phyloP scores from a whole-genome alignment of 805 yeast species.

The Candida verbasci region DNA sequence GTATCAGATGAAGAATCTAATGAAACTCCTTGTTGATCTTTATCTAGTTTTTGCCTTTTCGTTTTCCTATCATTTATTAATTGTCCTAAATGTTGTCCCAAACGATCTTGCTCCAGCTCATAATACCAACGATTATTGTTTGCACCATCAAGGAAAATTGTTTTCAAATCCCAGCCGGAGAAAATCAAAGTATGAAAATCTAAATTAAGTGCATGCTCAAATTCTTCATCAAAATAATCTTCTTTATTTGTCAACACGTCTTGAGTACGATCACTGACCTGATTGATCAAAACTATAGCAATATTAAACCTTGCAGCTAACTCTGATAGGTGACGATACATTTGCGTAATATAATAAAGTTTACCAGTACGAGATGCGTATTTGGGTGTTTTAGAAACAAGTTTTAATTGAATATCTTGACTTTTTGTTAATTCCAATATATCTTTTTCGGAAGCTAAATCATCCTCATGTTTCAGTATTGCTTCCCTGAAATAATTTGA shows the following conservation, averaged over 20 bases:
- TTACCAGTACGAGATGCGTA: conserved; percentile 34
- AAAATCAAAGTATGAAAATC: conserved; percentile 71
- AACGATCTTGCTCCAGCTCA: conserved; percentile 5
- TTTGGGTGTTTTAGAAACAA: conserved; percentile 14
- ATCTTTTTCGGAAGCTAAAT: conserved; percentile 9
- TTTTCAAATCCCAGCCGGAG: conserved; percentile 65
- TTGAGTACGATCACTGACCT: conserved; percentile 62
- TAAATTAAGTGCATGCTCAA: conserved; percentile 32
- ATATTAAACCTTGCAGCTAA: conserved; percentile 46
- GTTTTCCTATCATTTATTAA: conserved; percentile 10
- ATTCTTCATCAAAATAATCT: conserved; percentile 15
- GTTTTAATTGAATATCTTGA: conserved; percentile 16
- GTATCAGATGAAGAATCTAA: neutral
- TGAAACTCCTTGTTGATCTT: neutral
- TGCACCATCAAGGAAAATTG: conserved; percentile 15
- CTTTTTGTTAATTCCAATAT: conserved; percentile 12
- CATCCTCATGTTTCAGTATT: conserved; percentile 16
- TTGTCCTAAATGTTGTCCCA: conserved; percentile 5
- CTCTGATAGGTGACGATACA: conserved; percentile 45
- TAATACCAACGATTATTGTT: neutral
- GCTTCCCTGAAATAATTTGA: conserved; percentile 28
- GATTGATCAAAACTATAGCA: conserved; percentile 73
- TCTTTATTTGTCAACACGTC: neutral
- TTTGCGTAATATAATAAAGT: conserved; percentile 35
- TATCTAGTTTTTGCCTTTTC: neutral